phyloP scores from a whole-genome alignment of 2,329 filamentous ascomycete genomes.

The Pseudogymnoascus sp. region DNA sequence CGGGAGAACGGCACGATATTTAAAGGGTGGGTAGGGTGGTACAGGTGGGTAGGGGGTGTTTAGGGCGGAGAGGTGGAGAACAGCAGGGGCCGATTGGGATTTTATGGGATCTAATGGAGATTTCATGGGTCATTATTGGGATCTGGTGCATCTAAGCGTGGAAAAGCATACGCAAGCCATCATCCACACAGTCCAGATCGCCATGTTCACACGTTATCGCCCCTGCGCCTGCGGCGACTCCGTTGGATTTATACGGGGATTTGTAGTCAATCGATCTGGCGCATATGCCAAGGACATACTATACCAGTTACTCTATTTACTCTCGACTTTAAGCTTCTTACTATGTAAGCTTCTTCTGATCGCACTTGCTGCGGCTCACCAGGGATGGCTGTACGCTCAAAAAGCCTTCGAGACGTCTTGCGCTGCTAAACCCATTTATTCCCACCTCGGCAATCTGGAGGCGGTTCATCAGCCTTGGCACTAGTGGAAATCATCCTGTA shows the following conservation, averaged over 20 bases:
- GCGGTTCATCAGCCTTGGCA: not conserved
- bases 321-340: not conserved
- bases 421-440: not conserved
- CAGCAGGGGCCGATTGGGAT: not conserved
- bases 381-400: not conserved
- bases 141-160: not conserved
- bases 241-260: not conserved
- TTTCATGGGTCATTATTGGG: not conserved
- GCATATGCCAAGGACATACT: not conserved
- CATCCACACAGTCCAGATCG: not conserved
- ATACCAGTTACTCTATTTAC: not conserved
- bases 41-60: not conserved
- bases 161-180: not conserved
- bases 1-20: slow-evolving; percentile 7
- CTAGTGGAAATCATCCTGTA: not conserved
- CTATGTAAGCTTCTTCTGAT: not conserved
- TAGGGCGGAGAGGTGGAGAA: not conserved
- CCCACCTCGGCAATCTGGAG: not conserved
- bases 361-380: not conserved
- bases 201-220: not conserved
- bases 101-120: not conserved
- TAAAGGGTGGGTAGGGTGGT: not conserved
- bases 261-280: not conserved
- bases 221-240: not conserved
- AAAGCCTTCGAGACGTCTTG: not conserved